These are phyloP conservation scores for Angophora floribunda DNA, from an alignment of 345 rosid species.

Conservation along the genomic window DNA sequence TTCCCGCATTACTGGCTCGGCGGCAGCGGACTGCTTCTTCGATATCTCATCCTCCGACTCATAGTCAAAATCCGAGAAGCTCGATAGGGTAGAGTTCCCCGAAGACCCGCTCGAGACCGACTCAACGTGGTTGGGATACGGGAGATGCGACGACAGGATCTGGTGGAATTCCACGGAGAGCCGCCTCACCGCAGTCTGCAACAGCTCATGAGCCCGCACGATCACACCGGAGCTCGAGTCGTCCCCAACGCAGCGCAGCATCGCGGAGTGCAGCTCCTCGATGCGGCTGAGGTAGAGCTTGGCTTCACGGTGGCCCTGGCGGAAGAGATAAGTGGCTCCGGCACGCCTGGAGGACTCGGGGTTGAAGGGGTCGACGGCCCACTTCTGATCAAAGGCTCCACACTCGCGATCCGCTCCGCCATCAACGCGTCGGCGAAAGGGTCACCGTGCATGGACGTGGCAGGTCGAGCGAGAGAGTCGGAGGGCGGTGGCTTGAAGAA, in stretches of 20 bases:
- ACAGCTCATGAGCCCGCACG: not conserved
- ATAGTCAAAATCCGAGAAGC: not conserved
- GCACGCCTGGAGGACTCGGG: not conserved
- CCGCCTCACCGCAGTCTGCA: not conserved
- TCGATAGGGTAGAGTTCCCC: not conserved
- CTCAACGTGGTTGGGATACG: not conserved
- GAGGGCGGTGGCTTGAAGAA: not conserved
- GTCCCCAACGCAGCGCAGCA: not conserved
- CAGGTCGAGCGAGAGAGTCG: not conserved
- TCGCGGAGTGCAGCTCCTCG: not conserved
- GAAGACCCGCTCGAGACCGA: not conserved
- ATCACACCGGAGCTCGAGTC: not conserved
- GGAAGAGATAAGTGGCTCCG: not conserved
- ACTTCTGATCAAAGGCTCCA: not conserved
- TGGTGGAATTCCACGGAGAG: not conserved
- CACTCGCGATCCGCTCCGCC: not conserved
- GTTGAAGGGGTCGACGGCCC: not conserved
- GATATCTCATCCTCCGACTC: not conserved
- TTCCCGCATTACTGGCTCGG: not conserved
- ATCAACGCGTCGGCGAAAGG: not conserved
- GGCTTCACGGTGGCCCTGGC: not conserved
- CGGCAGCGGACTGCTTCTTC: not conserved
- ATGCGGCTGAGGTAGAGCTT: not conserved
- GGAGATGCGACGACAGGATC: not conserved
- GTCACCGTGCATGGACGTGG: not conserved